Base-by-base conservation (phyloP, 1,139 yeast genomes). In the Oligophagozyma castellii region DNA sequence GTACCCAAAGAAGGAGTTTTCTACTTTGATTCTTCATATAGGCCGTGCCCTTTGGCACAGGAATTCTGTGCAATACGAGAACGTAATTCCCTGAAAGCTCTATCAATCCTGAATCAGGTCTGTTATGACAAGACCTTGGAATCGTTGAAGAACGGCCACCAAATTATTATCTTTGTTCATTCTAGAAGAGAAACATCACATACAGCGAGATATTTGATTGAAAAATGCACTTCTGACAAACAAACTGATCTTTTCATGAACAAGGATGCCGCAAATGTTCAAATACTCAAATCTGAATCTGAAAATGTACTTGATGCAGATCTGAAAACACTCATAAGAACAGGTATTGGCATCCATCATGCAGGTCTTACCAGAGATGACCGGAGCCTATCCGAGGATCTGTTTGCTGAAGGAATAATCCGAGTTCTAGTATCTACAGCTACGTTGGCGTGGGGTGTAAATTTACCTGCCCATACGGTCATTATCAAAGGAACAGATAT, bases 391-490 rank as follows among this genome's bases (percentile, higher is more conserved):
- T 73, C 86, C 0, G 98, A 89, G 54, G 89, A 80, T 44, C 58
- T 81, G 26, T 89, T 89, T 58, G 86, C 93, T 1, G 89, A 75
- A 38, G 95, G 96, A 3, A 73, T 77, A 33, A 57, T 83, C 16
- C 75, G 73, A 43, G 83, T 86, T 1, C 61, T 89, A 30, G 93
- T 86, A 1, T 83, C 93, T 0, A 89, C 98, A 1, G 94, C 96
- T 0, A 89, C 98, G 0, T 67, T 89, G 38, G 96, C 98, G 0
- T 89, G 96, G 98, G 98, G 98, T 64, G 96, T 89, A 22, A 89
- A 89, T 49, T 64, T 89, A 33, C 98, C 98, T 1, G 96, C 96
- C 0, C 95, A 89, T 43, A 83, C 95, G 0, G 98, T 89, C 16
- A 75, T 89, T 16, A 80, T 89, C 36, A 86, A 89, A 46, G 98